Base-by-base conservation (phyloP, 2,329 filamentous ascomycete species). In the Fusarium sp. region DNA sequence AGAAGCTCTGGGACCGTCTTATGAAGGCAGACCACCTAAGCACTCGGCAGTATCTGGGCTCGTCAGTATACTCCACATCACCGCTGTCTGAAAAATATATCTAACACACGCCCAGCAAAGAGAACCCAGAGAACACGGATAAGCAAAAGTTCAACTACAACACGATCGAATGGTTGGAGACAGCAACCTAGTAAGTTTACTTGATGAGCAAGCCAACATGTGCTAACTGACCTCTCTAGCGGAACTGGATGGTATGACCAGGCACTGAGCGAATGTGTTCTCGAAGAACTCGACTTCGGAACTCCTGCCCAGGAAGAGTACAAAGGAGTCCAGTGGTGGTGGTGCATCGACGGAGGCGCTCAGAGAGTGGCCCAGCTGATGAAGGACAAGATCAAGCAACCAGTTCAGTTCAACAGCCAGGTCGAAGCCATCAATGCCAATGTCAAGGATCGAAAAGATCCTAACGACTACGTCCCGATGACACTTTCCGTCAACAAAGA, bases 231-330 rank as follows among this genome's bases (percentile, higher is more conserved):
- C 12, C 6, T 2, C 1, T 10, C 0, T 1, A 77, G 70, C 1
- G 75, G 75, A 0, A 76, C 74, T 14, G 66, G 71, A 0, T 76
- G 74, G 75, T 77, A 77, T 17, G 71, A 78, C 5, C 72, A 78
- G 9, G 64, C 75, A 0, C 58, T 74, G 4, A 75, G 56, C 0
- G 71, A 78, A 17, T 70, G 65, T 1, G 64, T 78, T 0, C 66
- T 78, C 0, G 74, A 78, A 20, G 62, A 72, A 3, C 67, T 78
- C 2, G 75, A 78, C 49, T 78, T 78, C 9, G 27, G 35, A 1
- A 69, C 63, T 8, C 46, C 46, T 31, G 46, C 46, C 12, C 46
- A 51, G 0, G 44, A 58, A 0, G 4, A 12, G 6, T 33, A 1
- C 2, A 24, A 0, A 38, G 58, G 5, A 6, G 69, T 0, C 31